These are phyloP conservation scores for Sugiyamaella qingdaonensis DNA, from an alignment of 805 yeast species.

Conservation along the genomic window DNA sequence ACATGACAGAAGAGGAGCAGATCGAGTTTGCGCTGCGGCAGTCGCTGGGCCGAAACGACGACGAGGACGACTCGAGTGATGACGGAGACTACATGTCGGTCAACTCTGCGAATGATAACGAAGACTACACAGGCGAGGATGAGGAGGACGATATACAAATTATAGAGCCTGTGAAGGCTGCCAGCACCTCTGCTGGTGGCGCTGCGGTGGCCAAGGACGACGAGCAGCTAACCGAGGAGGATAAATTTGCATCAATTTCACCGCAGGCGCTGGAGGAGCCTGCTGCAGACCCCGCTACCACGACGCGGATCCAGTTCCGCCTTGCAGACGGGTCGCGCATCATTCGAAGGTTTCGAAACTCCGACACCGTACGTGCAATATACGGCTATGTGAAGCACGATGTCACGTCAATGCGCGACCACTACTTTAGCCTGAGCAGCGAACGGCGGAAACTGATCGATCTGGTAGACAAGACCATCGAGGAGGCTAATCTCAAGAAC, in stretches of 20 bases:
- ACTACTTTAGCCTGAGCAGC: conserved; percentile 52
- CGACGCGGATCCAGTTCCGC: conserved; percentile 82
- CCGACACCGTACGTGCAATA: conserved; percentile 55
- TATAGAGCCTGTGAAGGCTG: conserved; percentile 2
- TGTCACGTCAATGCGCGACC: conserved; percentile 41
- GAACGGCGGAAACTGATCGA: conserved; percentile 57
- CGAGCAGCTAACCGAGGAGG: conserved; percentile 35
- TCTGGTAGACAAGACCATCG: conserved; percentile 53
- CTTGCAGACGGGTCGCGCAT: conserved; percentile 81
- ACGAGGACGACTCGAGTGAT: conserved; percentile 16
- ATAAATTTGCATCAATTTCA: conserved; percentile 46
- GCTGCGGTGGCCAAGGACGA: conserved; percentile 7
- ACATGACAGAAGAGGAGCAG: conserved; percentile 82
- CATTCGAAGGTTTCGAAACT: conserved; percentile 60
- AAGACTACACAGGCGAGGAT: conserved; percentile 9
- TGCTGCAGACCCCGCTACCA: conserved; percentile 45
- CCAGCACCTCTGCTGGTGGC: neutral
- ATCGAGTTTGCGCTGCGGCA: conserved; percentile 68
- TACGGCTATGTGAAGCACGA: conserved; percentile 65
- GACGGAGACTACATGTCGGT: conserved; percentile 11
- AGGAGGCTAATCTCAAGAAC: conserved; percentile 73
- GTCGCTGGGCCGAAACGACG: conserved; percentile 43
- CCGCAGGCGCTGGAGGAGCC: conserved; percentile 64
- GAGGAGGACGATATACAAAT: conserved; percentile 10
- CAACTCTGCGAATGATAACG: conserved; percentile 9